Conservation (phyloP, 345 rosid genomes). For the Brassica carinata region DNA sequence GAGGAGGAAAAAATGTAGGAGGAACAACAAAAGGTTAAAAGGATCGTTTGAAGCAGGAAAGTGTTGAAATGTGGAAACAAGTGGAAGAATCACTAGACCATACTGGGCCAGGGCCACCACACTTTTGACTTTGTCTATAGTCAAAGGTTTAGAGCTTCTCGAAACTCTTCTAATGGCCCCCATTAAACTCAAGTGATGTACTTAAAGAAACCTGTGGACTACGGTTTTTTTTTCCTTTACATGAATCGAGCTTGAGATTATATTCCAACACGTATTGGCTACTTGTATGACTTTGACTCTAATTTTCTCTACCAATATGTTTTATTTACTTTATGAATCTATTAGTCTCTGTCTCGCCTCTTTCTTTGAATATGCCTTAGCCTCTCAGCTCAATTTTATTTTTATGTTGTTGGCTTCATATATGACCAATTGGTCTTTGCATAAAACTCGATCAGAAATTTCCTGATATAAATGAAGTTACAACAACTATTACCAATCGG, state of each 20-base stretch:
- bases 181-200: slow-evolving; percentile 19
- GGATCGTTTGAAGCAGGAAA: slow-evolving; percentile 3
- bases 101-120: slow-evolving; percentile 18
- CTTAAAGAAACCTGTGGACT: not conserved
- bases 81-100: slow-evolving; percentile 19
- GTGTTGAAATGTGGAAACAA: not conserved
- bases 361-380: not conserved
- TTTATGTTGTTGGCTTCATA: not conserved
- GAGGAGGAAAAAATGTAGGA: not conserved
- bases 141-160: slow-evolving; percentile 12
- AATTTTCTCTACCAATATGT: not conserved
- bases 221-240: not conserved
- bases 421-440: not conserved
- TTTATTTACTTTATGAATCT: not conserved
- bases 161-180: not conserved
- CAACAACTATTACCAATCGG: not conserved
- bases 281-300: not conserved
- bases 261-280: not conserved
- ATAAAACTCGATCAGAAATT: not conserved
- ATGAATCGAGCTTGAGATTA: not conserved
- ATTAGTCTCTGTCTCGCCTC: slow-evolving; percentile 1
- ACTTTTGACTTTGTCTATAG: slow-evolving; percentile 19
- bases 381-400: not conserved
- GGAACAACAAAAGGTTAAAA: not conserved
- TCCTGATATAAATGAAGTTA: not conserved